Evolutionary conservation across 805 yeast genomes (phyloP), one percentile per base, ranked within the genome.

Genomic region (Sugiyamaella chiloensis): DNA sequence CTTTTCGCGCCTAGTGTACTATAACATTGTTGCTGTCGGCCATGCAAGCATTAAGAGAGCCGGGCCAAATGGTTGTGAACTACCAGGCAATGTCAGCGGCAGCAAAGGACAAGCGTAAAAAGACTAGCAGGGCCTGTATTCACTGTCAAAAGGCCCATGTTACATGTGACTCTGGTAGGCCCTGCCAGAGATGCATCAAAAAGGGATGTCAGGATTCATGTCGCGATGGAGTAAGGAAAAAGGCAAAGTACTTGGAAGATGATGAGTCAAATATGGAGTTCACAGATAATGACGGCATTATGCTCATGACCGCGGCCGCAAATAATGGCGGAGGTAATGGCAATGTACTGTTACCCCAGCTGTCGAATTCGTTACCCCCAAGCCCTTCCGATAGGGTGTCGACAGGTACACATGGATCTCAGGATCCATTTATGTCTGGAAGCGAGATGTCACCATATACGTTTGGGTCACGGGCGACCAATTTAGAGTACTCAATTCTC

Each of bases 111-210:
- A 40, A 40, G 34, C 42, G 46, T 31, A 77, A 72, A 60, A 88
- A 88, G 61, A 86, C 89, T 0, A 72, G 83, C 8, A 73, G 93
- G 49, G 96, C 97, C 6, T 89, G 97, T 59, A 78, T 79, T 40
- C 91, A 87, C 66, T 89, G 97, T 61, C 87, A 88, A 48, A 79
- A 78, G 58, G 85, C 93, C 1, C 97, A 89, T 62, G 81, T 88
- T 73, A 85, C 96, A 0, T 89, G 97, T 62, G 96, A 88, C 57
- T 76, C 79, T 4, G 65, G 65, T 21, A 75, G 95, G 21, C 95
- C 95, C 0, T 90, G 97, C 59, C 71, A 74, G 42, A 65, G 96
- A 40, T 90, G 97, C 64, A 59, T 83, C 7, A 72, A 71, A 27
- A 72, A 84, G 58, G 88, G 87, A 0, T 64, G 86, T 9, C 73